phyloP scores from a whole-genome alignment of 352 stramenopile genomes.

The Phytopythium vexans region DNA sequence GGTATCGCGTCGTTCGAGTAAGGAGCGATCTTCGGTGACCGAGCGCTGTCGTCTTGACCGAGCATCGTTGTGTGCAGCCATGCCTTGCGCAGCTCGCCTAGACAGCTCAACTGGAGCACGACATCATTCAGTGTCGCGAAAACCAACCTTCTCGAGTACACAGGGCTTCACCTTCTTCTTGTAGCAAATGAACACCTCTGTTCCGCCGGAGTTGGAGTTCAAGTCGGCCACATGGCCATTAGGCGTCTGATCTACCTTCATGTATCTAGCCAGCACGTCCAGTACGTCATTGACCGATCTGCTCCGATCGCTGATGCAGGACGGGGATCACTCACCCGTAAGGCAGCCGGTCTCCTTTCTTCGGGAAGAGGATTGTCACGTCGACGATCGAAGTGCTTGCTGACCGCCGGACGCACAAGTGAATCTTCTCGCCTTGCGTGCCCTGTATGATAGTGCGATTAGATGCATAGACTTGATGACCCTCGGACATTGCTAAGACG shows the following conservation, averaged over 20 bases:
- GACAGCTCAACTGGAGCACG: conserved; percentile 20
- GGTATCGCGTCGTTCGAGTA: neutral
- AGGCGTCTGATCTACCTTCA: conserved; percentile 73
- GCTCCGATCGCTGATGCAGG: too few relatives aligned
- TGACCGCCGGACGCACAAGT: conserved; percentile 74
- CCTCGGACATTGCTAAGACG: too few relatives aligned
- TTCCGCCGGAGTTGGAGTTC: conserved; percentile 67
- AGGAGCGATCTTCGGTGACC: conserved; percentile 1
- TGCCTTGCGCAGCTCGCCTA: conserved; percentile 35
- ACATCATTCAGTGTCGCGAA: neutral
- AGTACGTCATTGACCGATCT: neutral
- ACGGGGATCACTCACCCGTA: conserved; percentile 43
- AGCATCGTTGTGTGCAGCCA: conserved; percentile 29
- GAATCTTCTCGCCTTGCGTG: conserved; percentile 80
- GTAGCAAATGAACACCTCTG: conserved; percentile 78
- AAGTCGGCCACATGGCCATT: conserved; percentile 68
- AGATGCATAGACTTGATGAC: neutral
- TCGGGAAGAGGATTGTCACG: conserved; percentile 68
- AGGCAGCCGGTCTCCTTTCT: conserved; percentile 79
- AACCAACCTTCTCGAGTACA: neutral
- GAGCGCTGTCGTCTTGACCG: neutral
- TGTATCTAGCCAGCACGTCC: conserved; percentile 35
- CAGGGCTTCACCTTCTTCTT: conserved; percentile 56
- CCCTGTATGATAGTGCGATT: conserved; percentile 27
- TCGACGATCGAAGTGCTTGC: conserved; percentile 57